phyloP scores from a whole-genome alignment of 768 basidiomycete species.

The Crassisporium funariophilum region DNA sequence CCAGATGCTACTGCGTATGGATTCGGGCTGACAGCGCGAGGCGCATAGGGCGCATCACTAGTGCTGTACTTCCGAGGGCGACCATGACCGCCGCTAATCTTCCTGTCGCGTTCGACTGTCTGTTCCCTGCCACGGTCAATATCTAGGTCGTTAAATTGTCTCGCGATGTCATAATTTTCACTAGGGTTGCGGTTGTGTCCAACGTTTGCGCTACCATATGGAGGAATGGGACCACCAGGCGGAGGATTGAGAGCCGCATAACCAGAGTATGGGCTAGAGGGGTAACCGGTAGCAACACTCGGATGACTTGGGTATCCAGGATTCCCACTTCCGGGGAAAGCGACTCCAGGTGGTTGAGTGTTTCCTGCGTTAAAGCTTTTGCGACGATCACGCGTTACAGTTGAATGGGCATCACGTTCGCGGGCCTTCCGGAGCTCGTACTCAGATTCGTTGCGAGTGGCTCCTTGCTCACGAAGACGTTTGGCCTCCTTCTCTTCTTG shows the following conservation, averaged over 20 bases:
- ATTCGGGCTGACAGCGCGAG: constrained; percentile 41
- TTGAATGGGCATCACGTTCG: constrained; percentile 52
- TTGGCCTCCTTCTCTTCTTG: constrained; percentile 49
- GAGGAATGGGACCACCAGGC: constrained; percentile 16
- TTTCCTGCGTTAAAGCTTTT: constrained; percentile 54
- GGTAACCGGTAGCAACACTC: constrained; percentile 21
- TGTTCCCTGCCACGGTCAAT: constrained; percentile 37
- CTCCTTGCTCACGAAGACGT: constrained; percentile 54
- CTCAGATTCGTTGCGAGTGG: constrained; percentile 44
- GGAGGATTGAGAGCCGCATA: constrained; percentile 17
- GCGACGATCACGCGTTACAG: constrained; percentile 46
- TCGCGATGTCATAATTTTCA: constrained; percentile 36
- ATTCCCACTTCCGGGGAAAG: constrained; percentile 27
- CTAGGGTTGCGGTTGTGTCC: constrained; percentile 35
- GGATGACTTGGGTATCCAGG: constrained; percentile 29
- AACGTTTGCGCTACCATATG: constrained; percentile 23
- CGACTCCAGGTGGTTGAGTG: constrained; percentile 23
- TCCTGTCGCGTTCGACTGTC: constrained; percentile 33
- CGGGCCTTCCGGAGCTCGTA: constrained; percentile 58
- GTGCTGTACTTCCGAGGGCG: constrained; percentile 51
- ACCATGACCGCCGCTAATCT: constrained; percentile 31
- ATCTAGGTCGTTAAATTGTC: constrained; percentile 46
- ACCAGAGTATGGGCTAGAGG: constrained; percentile 24
- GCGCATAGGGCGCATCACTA: constrained; percentile 36
- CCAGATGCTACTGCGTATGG: constrained; percentile 28